Evolutionary conservation across 495 filamentous ascomycete genomes (phyloP).

Genomic region (Apodospora peruviana): DNA sequence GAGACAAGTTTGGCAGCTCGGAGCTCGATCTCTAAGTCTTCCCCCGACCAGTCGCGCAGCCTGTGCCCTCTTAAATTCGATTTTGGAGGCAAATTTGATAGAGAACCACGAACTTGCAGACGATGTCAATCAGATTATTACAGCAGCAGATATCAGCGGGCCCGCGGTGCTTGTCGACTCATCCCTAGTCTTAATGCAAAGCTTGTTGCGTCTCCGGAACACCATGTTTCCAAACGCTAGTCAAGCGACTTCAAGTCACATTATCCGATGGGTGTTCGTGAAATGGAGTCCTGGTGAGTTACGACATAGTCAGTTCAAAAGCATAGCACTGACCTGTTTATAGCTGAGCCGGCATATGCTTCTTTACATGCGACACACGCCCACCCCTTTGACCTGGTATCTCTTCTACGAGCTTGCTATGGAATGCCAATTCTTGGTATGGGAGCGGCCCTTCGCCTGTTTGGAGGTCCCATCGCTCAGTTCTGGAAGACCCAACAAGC

Average conservation of each 20-base stretch:
- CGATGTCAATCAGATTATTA: conserved; percentile 61
- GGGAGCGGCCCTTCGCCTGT: conserved; percentile 22
- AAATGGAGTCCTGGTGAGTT: conserved; percentile 68
- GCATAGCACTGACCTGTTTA: neutral
- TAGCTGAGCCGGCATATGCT: conserved; percentile 34
- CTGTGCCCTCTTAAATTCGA: conserved; percentile 64
- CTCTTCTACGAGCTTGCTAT: conserved; percentile 40
- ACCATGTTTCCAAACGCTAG: conserved; percentile 59
- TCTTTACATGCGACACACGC: conserved; percentile 36
- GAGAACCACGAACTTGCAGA: conserved; percentile 57
- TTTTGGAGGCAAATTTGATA: conserved; percentile 59
- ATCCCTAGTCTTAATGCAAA: conserved; percentile 66
- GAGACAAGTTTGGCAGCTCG: conserved; percentile 71
- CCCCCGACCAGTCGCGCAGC: conserved; percentile 70
- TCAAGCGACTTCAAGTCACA: conserved; percentile 57
- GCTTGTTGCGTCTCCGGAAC: conserved; percentile 53
- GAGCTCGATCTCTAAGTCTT: conserved; percentile 63
- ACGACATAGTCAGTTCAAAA: neutral
- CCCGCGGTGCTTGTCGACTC: conserved; percentile 76
- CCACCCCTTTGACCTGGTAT: conserved; percentile 36
- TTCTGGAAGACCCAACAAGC: conserved; percentile 24
- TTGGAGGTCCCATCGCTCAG: conserved; percentile 32
- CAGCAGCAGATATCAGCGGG: conserved; percentile 71
- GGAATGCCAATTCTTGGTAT: conserved; percentile 23
- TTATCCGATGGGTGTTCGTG: conserved; percentile 73